phyloP scores from a whole-genome alignment of 768 basidiomycete genomes.

The Guyanaporus albipodus region DNA sequence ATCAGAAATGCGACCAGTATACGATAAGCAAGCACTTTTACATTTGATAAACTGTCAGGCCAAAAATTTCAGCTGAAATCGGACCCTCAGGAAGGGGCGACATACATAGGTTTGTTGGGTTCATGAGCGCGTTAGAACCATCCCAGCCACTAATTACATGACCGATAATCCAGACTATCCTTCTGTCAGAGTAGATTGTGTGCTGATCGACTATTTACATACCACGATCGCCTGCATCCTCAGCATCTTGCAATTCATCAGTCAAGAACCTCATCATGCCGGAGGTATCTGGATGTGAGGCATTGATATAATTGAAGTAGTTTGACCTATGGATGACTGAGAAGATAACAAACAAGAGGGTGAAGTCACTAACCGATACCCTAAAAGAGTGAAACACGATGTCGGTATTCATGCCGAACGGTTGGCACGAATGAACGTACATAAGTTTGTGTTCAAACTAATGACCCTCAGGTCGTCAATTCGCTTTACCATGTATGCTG shows the following conservation, averaged over 20 bases:
- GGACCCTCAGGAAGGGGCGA: background rate
- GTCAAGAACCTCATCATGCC: slow-evolving; percentile 78
- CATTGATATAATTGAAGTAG: slow-evolving; percentile 75
- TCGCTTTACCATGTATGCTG: slow-evolving; percentile 67
- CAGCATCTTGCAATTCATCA: slow-evolving; percentile 73
- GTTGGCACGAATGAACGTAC: slow-evolving; percentile 37
- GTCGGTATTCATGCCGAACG: background rate
- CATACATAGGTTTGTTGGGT: slow-evolving; percentile 70
- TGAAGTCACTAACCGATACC: slow-evolving; percentile 28
- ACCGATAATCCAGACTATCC: slow-evolving; percentile 48
- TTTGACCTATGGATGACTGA: slow-evolving; percentile 45
- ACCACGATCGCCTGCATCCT: slow-evolving; percentile 73
- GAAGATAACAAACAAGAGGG: slow-evolving; percentile 3
- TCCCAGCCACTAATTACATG: slow-evolving; percentile 68
- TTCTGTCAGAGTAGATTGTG: slow-evolving; percentile 10
- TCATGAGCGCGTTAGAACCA: slow-evolving; percentile 57
- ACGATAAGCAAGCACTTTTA: slow-evolving; percentile 12
- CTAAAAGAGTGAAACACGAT: slow-evolving; percentile 13
- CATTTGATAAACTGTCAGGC: slow-evolving; percentile 46
- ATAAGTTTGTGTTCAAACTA: slow-evolving; percentile 73
- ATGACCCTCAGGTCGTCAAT: slow-evolving; percentile 66
- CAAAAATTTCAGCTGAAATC: slow-evolving; percentile 1
- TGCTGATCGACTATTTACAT: slow-evolving; percentile 8
- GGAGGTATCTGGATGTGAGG: slow-evolving; percentile 62
- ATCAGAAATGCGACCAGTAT: background rate